Evolutionary conservation across 257 asterid species (phyloP).

Genomic region (Hygrophila difformis): DNA sequence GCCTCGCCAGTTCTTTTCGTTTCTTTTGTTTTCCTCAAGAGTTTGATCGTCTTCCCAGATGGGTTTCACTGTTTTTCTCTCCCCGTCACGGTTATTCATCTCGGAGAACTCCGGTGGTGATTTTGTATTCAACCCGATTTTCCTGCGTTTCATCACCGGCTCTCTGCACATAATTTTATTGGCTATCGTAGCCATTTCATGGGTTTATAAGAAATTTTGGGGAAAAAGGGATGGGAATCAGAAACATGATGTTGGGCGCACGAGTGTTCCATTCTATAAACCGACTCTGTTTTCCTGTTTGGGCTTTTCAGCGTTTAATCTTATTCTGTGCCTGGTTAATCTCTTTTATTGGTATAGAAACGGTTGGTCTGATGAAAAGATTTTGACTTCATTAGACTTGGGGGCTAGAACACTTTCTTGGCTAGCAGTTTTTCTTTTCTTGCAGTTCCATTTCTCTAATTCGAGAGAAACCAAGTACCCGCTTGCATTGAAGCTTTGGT

Average conservation of each 20-base stretch:
- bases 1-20: too few relatives aligned
- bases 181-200: slow-evolving; percentile 19
- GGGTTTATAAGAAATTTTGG: slow-evolving; percentile 28
- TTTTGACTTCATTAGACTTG: slow-evolving; percentile 46
- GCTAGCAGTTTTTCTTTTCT: slow-evolving; percentile 38
- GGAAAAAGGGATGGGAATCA: slow-evolving; percentile 8
- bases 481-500: slow-evolving; percentile 57
- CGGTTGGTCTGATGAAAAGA: slow-evolving; percentile 73
- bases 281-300: slow-evolving; percentile 32
- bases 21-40: too few relatives aligned
- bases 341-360: slow-evolving; percentile 52
- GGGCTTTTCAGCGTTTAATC: slow-evolving; percentile 37
- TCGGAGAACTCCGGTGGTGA: background rate
- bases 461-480: slow-evolving; percentile 49
- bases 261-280: slow-evolving; percentile 22
- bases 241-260: slow-evolving; percentile 18
- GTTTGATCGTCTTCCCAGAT: too few relatives aligned
- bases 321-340: slow-evolving; percentile 36
- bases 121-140: slow-evolving; percentile 35
- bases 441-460: slow-evolving; percentile 28
- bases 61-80: too few relatives aligned
- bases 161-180: slow-evolving; percentile 44
- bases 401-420: slow-evolving; percentile 45
- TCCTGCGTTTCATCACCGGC: slow-evolving; percentile 39
- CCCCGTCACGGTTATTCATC: too few relatives aligned